phyloP scores from a whole-genome alignment of 2,329 filamentous ascomycete genomes.

The Fonsecaea multimorphosa region DNA sequence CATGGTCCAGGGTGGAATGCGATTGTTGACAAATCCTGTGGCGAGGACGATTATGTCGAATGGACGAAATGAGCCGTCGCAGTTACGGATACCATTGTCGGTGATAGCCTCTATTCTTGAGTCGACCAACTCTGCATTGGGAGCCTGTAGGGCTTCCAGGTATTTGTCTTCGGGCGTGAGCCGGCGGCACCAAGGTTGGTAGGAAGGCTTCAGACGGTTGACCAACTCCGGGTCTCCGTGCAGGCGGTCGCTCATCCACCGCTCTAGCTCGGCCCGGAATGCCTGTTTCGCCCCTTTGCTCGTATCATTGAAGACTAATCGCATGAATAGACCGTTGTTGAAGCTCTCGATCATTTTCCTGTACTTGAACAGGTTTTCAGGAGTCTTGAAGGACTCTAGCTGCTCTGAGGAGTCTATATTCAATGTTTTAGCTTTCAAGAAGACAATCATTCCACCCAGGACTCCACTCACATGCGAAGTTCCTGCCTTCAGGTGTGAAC shows the following conservation, averaged over 20 bases:
- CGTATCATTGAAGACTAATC: background rate
- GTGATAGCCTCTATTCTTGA: background rate
- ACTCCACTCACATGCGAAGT: background rate
- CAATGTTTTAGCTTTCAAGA: background rate
- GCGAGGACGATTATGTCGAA: background rate
- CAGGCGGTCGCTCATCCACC: background rate
- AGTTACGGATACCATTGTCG: background rate
- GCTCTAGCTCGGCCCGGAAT: background rate
- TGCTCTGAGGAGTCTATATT: background rate
- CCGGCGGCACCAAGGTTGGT: background rate
- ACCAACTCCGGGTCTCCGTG: background rate
- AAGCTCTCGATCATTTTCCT: background rate
- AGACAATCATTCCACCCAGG: background rate
- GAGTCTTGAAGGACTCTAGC: background rate
- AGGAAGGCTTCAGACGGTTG: constrained; percentile 1
- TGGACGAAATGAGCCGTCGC: background rate
- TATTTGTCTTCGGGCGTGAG: background rate
- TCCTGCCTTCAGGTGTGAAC: background rate
- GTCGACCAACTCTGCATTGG: background rate
- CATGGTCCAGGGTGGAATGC: background rate
- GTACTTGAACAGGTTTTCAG: background rate
- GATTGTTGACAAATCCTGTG: background rate
- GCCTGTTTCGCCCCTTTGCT: background rate
- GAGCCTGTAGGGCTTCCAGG: background rate
- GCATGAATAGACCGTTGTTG: background rate